phyloP scores from a whole-genome alignment of 2,329 filamentous ascomycete species.

The Nothomitra cinnamomea region DNA sequence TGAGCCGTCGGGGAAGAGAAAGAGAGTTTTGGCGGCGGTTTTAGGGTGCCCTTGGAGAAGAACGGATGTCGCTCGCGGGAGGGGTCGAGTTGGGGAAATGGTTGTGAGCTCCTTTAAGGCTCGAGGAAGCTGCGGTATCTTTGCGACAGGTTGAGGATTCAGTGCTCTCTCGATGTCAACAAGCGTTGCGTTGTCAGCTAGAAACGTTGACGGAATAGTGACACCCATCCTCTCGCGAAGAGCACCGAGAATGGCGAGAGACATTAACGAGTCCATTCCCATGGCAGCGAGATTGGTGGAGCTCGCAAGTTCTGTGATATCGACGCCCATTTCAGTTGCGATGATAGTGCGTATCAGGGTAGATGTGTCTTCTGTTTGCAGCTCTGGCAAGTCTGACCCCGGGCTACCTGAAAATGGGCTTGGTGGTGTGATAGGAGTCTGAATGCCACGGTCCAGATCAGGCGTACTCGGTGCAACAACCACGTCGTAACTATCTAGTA shows the following conservation, averaged over 20 bases:
- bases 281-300: constrained; percentile 25
- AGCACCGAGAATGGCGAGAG: constrained; percentile 26
- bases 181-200: constrained; percentile 26
- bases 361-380: neutral
- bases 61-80: constrained; percentile 3
- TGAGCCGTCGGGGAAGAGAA: constrained; percentile 7
- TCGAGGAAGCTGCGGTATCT: neutral
- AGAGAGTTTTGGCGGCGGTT: constrained; percentile 10
- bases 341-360: constrained; percentile 24
- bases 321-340: constrained; percentile 27
- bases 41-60: constrained; percentile 10
- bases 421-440: neutral
- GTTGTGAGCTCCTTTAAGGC: neutral
- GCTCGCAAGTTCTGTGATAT: constrained; percentile 23
- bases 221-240: constrained; percentile 26
- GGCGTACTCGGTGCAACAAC: neutral
- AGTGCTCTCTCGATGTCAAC: constrained; percentile 23
- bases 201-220: constrained; percentile 26
- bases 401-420: neutral
- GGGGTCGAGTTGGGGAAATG: neutral
- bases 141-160: constrained; percentile 22
- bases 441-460: neutral
- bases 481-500: neutral
- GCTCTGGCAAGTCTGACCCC: neutral
- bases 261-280: constrained; percentile 30